Evolutionary conservation across 2,329 filamentous ascomycete genomes (phyloP), one percentile per base, ranked within the genome.

Genomic region (Ustilaginoidea virens): DNA sequence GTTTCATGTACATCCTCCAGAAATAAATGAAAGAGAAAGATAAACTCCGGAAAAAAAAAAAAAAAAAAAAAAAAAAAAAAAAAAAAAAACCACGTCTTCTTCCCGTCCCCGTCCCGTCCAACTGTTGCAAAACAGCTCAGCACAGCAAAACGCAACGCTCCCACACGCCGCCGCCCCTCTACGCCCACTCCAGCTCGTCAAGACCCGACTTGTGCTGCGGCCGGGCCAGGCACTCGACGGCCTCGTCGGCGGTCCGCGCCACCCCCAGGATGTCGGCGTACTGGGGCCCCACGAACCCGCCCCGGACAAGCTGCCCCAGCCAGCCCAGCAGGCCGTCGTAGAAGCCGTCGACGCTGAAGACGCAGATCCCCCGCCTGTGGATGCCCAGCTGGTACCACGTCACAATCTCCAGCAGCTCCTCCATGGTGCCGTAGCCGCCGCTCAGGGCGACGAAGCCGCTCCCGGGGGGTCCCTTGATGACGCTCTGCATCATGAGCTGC

Each of bases 361-460:
- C 59, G 27, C 86, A 73, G 20, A 94, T 73, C 1, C 77, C 80
- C 27, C 67, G 61, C 40, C 63, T 63, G 53, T 96, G 87, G 39
- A 96, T 94, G 0, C 86, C 86, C 27, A 96, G 58, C 58, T 94
- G 87, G 52, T 93, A 94, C 85, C 87, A 96, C 8, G 81, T 87
- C 13, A 73, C 74, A 1, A 81, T 70, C 58, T 90, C 81, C 54
- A 92, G 83, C 47, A 96, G 66, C 63, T 96, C 87, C 58, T 96
- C 87, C 49, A 94, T 67, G 1, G 87, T 96, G 11, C 87, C 87
- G 51, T 86, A 96, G 0, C 87, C 87, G 21, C 86, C 86, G 28
- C 69, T 72, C 34, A 96, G 59, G n/a, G 83, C 83, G 18, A 96
- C 72, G 55, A 96, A 96, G 4, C 86, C 86, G 29, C 74, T 77